Evolutionary conservation across 768 basidiomycete genomes (phyloP), one percentile per base, ranked within the genome.

Genomic region (Boletus pseudopeckii): DNA sequence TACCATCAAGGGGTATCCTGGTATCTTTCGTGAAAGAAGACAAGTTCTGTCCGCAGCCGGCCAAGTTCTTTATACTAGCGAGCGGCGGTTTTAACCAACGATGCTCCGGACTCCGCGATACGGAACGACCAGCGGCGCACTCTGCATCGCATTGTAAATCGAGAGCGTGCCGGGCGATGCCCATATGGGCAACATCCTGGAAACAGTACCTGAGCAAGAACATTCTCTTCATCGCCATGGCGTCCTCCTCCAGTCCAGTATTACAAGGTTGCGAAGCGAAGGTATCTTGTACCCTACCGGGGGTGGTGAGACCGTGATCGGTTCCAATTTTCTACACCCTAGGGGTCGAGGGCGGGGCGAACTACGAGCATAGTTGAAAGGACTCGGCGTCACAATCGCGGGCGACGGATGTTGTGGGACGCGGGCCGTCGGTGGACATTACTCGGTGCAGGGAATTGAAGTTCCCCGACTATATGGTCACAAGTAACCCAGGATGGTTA

Each of bases 1-100:
- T n/a, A n/a, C n/a, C 42, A 48, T 50, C 60, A 54, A 33, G 48
- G 42, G 41, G 45, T 13, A 33, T 42, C 34, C 20, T n/a, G 45
- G 36, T 38, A 48, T 40, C 30, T 33, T 15, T 39, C 28, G 11
- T 30, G 13, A n/a, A 45, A 51, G 44, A 57, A 44, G 38, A 28
- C 37, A 41, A 17, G 15, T 28, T n/a, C 44, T 18, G 30, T 13
- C 28, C 11, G 22, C 30, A 18, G 30, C 30, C 22, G 24, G 24
- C n/a, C n/a, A n/a, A n/a, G n/a, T n/a, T n/a, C n/a, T n/a, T n/a
- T 28, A 43, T 26, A 17, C 32, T 7, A 54, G 43, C 34, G 30
- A 8, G 37, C 45, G 37, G 45, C 13, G 36, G 45, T 17, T 45
- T 45, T 48, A 50, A 41, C 38, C 24, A 36, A 8, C 30, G 39